A percentile compares a stretch with the other conserved stretches of the same genome.
Conservation (phyloP, 1,139 yeast genomes). For the Candida glucosophila region DNA sequence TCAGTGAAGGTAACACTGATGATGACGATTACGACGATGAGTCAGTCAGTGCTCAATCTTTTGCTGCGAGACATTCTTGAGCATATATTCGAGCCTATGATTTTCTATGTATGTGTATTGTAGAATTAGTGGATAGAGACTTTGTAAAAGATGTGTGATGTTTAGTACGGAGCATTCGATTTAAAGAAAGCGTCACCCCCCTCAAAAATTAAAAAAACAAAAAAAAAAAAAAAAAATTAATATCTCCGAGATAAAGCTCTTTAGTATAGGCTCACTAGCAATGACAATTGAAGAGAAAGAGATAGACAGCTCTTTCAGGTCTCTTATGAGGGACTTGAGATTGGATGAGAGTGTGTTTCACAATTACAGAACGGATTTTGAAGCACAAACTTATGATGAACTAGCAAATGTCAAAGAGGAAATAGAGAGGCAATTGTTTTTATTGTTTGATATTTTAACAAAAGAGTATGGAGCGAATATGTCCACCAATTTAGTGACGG, state of each 20-base stretch:
- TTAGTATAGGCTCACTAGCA: not conserved
- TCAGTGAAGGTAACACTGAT: conserved; percentile 56
- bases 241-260: not conserved
- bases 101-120: too few relatives aligned
- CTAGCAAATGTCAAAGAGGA: conserved; percentile 20
- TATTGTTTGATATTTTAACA: conserved; percentile 24
- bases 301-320: conserved; percentile 21
- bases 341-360: conserved; percentile 19
- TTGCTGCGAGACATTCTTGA: conserved; percentile 39
- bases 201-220: too few relatives aligned
- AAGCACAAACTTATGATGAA: conserved; percentile 16
- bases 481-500: conserved; percentile 54
- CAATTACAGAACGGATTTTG: conserved; percentile 13
- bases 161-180: too few relatives aligned
- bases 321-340: conserved; percentile 33
- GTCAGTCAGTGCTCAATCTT: conserved; percentile 34
- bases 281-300: conserved; percentile 8
- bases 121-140: not conserved
- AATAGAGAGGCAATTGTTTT: conserved; percentile 25
- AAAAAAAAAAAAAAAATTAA: not conserved
- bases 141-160: too few relatives aligned
- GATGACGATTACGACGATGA: conserved; percentile 47
- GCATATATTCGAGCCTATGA: conserved; percentile 1
- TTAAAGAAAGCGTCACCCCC: too few relatives aligned
- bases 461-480: conserved; percentile 40